A percentile compares a stretch with the other conserved stretches of the same genome.
phyloP scores from a whole-genome alignment of 2,329 filamentous ascomycete genomes.

The Westerdykella sp. region DNA sequence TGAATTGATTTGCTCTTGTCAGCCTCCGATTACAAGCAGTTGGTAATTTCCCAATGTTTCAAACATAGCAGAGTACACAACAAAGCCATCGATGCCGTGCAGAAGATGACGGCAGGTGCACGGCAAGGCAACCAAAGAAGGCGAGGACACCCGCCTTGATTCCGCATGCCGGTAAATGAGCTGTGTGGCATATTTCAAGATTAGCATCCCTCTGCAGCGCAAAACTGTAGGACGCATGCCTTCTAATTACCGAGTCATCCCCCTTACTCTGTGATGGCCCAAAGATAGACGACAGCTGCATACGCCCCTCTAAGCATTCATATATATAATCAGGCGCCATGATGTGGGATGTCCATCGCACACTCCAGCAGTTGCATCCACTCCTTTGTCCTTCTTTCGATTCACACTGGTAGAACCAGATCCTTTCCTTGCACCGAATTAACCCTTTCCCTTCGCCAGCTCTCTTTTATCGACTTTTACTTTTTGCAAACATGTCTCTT shows the following conservation, averaged over 20 bases:
- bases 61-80: too few relatives aligned
- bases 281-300: neutral
- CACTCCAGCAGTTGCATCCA: conserved; percentile 6
- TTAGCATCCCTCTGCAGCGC: too few relatives aligned
- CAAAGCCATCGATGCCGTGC: too few relatives aligned
- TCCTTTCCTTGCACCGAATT: neutral
- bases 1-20: neutral
- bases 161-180: too few relatives aligned
- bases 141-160: too few relatives aligned
- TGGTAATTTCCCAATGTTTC: neutral
- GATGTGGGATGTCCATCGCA: conserved; percentile 1
- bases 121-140: too few relatives aligned
- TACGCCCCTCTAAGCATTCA: neutral
- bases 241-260: too few relatives aligned
- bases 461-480: neutral
- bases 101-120: too few relatives aligned
- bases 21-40: conserved; percentile 8
- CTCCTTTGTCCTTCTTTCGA: conserved; percentile 2
- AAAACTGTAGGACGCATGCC: too few relatives aligned
- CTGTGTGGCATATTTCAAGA: too few relatives aligned
- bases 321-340: conserved; percentile 1
- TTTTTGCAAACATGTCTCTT: conserved; percentile 3
- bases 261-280: neutral
- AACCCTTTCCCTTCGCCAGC: neutral
- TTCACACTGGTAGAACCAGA: conserved; percentile 5